A percentile compares a stretch with the other conserved stretches of the same genome.
These are phyloP conservation scores for Talaromyces proteolyticus DNA, from an alignment of 495 filamentous ascomycete species.

Conservation along the genomic window DNA sequence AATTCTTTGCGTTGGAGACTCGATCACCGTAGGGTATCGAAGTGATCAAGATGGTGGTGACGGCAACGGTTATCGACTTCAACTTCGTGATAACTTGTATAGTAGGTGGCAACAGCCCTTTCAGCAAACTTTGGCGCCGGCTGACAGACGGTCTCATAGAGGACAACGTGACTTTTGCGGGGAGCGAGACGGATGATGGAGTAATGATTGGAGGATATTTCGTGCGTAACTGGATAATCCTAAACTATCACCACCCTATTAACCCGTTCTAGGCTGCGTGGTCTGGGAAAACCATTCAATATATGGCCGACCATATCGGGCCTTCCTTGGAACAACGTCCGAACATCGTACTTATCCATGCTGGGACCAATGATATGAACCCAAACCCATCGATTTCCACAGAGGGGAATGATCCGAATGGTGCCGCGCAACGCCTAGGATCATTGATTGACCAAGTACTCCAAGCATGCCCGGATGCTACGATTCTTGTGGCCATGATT, in stretches of 20 bases:
- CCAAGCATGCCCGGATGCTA: background rate
- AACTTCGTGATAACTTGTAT: background rate
- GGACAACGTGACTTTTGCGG: background rate
- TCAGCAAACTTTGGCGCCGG: background rate
- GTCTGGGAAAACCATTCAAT: background rate
- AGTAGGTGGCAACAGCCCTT: background rate
- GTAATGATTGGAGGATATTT: background rate
- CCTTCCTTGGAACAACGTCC: background rate
- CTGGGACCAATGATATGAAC: conserved; percentile 3
- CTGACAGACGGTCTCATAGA: background rate
- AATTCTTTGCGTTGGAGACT: background rate
- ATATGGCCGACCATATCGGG: background rate
- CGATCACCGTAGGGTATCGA: conserved; percentile 2
- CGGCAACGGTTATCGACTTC: background rate
- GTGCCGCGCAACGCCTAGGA: background rate
- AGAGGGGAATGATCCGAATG: background rate
- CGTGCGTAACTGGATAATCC: background rate
- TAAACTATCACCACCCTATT: background rate
- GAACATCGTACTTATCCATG: conserved; percentile 4
- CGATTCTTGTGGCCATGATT: conserved; percentile 1
- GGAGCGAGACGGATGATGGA: background rate
- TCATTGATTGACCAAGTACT: background rate
- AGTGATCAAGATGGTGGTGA: background rate
- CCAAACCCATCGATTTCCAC: background rate
- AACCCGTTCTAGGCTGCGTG: background rate